Percentiles rank a stretch among this genome's conserved stretches.
Conservation (phyloP, 495 filamentous ascomycete species). For the Podospora comata region DNA sequence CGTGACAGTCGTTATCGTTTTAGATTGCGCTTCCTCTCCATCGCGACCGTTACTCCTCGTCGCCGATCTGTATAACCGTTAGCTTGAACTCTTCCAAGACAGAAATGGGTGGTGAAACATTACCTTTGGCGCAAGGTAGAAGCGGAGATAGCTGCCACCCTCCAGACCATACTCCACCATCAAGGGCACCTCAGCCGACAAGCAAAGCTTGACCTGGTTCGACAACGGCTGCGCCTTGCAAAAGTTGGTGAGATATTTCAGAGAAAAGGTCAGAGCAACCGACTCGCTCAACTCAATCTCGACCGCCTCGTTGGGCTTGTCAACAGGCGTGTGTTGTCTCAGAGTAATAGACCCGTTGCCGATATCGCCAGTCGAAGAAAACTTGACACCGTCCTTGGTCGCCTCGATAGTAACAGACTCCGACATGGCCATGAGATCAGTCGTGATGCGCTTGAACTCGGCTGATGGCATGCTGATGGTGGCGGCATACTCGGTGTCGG, state of each 20-base stretch:
- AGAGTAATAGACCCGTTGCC: constrained; percentile 91
- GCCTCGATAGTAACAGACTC: constrained; percentile 97
- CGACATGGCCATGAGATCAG: constrained; percentile 83
- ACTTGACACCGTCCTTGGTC: constrained; percentile 95
- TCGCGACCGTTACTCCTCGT: constrained; percentile 66
- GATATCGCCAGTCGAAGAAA: constrained; percentile 91
- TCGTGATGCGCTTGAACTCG: constrained; percentile 94
- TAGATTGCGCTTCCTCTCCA: not conserved
- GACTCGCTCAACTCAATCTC: constrained; percentile 89
- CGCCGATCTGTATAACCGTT: constrained; percentile 64
- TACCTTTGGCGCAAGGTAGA: constrained; percentile 98
- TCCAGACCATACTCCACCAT: constrained; percentile 84
- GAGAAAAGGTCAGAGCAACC: constrained; percentile 93
- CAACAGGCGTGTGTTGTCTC: constrained; percentile 82
- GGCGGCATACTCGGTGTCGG: constrained; percentile 95
- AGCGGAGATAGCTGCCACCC: constrained; percentile 84
- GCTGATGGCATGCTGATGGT: constrained; percentile 81
- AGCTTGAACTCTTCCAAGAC: not conserved
- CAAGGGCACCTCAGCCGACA: constrained; percentile 94
- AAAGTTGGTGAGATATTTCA: constrained; percentile 99
- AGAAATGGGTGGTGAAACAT: constrained; percentile 26
- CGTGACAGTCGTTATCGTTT: constrained; percentile 16
- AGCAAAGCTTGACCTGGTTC: constrained; percentile 76
- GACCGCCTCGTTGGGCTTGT: constrained; percentile 83
- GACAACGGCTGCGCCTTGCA: constrained; percentile 94